Evolutionary conservation across 2,329 filamentous ascomycete genomes (phyloP).

Genomic region (Neurospora sp.): DNA sequence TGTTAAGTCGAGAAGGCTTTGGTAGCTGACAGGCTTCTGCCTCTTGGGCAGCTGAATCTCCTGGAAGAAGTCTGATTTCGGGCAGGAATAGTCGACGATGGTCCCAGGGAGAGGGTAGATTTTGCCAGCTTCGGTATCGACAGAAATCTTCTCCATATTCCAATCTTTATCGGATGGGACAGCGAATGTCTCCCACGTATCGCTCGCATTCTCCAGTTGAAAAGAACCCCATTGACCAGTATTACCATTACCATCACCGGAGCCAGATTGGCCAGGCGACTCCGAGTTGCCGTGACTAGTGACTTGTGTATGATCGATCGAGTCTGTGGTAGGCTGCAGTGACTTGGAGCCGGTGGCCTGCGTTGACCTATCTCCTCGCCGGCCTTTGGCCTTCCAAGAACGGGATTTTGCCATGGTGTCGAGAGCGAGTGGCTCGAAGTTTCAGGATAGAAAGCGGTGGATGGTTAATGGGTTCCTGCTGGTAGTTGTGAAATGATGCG

Average conservation of each 20-base stretch:
- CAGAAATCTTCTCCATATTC: background rate
- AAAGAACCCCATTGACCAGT: background rate
- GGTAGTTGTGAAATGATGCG: background rate
- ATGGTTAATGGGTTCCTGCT: background rate
- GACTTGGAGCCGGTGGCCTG: background rate
- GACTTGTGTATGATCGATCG: background rate
- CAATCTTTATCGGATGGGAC: background rate
- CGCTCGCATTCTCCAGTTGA: background rate
- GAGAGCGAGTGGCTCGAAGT: background rate
- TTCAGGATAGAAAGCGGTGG: background rate
- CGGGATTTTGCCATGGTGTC: background rate
- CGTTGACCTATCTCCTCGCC: background rate
- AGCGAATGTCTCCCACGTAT: background rate
- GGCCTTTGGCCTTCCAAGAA: background rate
- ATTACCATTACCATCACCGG: background rate
- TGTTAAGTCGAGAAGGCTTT: background rate
- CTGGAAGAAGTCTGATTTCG: background rate
- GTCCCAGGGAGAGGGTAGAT: background rate
- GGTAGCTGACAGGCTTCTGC: background rate
- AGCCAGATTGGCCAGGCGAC: background rate
- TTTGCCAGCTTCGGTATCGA: background rate
- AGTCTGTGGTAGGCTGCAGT: background rate
- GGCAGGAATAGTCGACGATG: background rate
- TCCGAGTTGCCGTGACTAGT: background rate
- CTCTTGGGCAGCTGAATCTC: background rate